These are phyloP conservation scores for Inonotus hispidus DNA, from an alignment of 1,284 basidiomycete genomes.

Conservation along the genomic window DNA sequence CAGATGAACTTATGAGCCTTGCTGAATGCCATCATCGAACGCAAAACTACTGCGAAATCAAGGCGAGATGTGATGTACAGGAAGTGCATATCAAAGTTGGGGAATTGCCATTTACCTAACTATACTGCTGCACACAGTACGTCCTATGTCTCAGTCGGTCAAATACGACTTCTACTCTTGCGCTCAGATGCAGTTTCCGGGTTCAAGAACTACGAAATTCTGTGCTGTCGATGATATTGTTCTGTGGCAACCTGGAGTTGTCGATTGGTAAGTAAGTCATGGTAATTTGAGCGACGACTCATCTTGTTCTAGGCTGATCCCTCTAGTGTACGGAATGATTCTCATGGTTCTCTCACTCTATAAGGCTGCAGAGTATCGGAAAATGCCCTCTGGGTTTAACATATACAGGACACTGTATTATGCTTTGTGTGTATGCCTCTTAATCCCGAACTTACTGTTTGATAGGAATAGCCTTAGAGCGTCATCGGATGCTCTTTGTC, in stretches of 20 bases:
- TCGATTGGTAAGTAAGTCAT: too few relatives aligned
- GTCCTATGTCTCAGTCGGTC: too few relatives aligned
- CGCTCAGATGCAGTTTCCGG: not conserved
- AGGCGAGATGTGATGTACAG: too few relatives aligned
- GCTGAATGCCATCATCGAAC: too few relatives aligned
- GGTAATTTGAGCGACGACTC: too few relatives aligned
- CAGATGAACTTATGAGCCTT: too few relatives aligned
- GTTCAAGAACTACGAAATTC: not conserved
- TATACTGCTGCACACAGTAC: too few relatives aligned
- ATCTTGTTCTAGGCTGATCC: not conserved
- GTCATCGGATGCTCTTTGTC: not conserved
- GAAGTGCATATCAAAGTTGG: too few relatives aligned
- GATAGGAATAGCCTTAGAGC: not conserved
- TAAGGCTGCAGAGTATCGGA: constrained; percentile 1
- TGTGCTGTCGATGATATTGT: not conserved
- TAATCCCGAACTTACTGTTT: too few relatives aligned
- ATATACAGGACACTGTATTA: not conserved
- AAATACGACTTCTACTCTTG: not conserved
- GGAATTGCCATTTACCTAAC: too few relatives aligned
- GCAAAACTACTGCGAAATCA: too few relatives aligned
- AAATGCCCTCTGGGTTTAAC: not conserved
- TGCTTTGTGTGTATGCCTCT: not conserved
- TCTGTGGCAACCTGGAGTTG: too few relatives aligned
- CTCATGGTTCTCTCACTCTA: not conserved
- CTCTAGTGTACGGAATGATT: not conserved